Evolutionary conservation across 2,329 filamentous ascomycete species (phyloP).

Genomic region (Coniochaeta prunicola): DNA sequence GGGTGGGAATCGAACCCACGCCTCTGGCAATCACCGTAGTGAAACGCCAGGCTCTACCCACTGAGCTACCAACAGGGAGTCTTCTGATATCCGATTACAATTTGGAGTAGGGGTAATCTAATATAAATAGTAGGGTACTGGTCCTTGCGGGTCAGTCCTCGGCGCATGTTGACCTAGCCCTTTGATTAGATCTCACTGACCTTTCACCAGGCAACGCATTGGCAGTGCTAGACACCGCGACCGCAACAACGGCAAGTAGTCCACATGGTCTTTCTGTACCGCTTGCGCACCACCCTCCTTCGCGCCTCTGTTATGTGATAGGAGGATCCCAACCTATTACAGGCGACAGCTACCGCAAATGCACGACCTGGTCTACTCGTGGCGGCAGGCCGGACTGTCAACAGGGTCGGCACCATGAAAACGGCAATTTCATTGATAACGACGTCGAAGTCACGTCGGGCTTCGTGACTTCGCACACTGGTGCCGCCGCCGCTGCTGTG

Average conservation of each 20-base stretch:
- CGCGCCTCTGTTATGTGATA: constrained; percentile 17
- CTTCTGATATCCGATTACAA: too few relatives aligned
- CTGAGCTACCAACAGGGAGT: too few relatives aligned
- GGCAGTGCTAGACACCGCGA: too few relatives aligned
- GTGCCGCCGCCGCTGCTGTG: constrained; percentile 5
- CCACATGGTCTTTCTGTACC: constrained; percentile 2
- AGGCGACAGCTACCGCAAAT: constrained; percentile 16
- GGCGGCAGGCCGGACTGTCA: constrained; percentile 10
- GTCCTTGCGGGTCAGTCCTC: too few relatives aligned
- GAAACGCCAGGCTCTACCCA: too few relatives aligned
- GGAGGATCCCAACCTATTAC: constrained; percentile 13
- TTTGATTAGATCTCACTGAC: not conserved
- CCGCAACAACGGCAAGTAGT: too few relatives aligned
- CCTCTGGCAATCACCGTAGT: too few relatives aligned
- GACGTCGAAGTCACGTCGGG: constrained; percentile 15
- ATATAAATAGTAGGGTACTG: too few relatives aligned
- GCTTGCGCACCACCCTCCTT: constrained; percentile 13
- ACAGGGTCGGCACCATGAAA: constrained; percentile 14
- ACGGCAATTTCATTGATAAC: constrained; percentile 14
- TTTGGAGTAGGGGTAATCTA: too few relatives aligned
- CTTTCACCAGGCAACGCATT: not conserved
- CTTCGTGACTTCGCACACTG: constrained; percentile 15
- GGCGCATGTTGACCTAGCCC: too few relatives aligned
- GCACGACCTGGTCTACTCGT: constrained; percentile 10
- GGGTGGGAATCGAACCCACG: too few relatives aligned